Evolutionary conservation across 1,284 basidiomycete species (phyloP).

Genomic region (Rhodotorula sp.): DNA sequence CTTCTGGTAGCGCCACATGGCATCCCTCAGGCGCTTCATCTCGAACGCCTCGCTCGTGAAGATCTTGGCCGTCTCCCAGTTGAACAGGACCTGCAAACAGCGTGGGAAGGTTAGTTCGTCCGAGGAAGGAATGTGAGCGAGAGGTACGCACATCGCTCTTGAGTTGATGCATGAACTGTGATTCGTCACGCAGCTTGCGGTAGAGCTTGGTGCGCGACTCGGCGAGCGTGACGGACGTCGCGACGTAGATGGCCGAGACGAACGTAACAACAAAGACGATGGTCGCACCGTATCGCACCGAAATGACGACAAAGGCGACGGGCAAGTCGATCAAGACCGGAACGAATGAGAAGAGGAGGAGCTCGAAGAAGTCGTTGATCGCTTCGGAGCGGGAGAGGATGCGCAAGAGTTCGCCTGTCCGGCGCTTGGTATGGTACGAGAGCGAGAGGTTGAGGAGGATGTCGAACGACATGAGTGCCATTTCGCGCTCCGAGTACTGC

Average conservation of each 20-base stretch:
- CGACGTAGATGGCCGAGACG: conserved; percentile 74
- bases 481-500: conserved; percentile 55
- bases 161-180: conserved; percentile 30
- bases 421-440: conserved; percentile 68
- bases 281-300: conserved; percentile 35
- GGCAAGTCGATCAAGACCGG: conserved; percentile 62
- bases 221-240: conserved; percentile 57
- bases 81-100: conserved; percentile 21
- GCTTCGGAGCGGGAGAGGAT: conserved; percentile 61
- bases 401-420: conserved; percentile 66
- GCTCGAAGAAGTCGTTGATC: conserved; percentile 42
- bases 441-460: conserved; percentile 63
- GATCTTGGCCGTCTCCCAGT: conserved; percentile 36
- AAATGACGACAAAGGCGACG: conserved; percentile 48
- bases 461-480: conserved; percentile 74
- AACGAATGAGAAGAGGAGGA: conserved; percentile 70
- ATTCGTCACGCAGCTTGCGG: conserved; percentile 41
- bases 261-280: conserved; percentile 68
- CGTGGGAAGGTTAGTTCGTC: conserved; percentile 37
- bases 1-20: conserved; percentile 71
- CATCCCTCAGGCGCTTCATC: conserved; percentile 66
- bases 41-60: conserved; percentile 70
- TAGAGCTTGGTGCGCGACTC: conserved; percentile 57
- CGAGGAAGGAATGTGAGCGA: conserved; percentile 34
- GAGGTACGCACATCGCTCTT: conserved; percentile 56